Evolutionary conservation across 2,329 filamentous ascomycete species (phyloP), one percentile per base, ranked within the genome.

Genomic region (Fusarium nygamai): DNA sequence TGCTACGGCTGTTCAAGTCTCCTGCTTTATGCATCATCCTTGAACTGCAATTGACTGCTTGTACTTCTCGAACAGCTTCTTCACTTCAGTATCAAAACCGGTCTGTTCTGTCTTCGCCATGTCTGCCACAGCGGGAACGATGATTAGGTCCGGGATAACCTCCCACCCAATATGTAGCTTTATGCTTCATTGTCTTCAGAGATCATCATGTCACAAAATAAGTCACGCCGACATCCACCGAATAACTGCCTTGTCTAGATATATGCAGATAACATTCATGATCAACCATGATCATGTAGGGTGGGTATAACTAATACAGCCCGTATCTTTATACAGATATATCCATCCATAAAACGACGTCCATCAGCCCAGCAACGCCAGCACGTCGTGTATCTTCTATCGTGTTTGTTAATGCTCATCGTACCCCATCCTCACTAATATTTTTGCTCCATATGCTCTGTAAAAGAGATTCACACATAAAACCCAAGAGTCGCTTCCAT

Each of bases 341-440:
- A 61, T 53, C 31, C 46, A 64, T 53, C 27, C 58, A 46, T 33
- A 29, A 53, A 39, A 54, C 24, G 48, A 17, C 34, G n/a, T 41
- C 48, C 50, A 34, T 31, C 53, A 59, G 33, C 46, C 59, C n/a
- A 48, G 29, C 54, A 65, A 74, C 71, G 63, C 71, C 71, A 6
- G 11, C 34, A 61, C 31, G 38, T 51, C 53, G 46, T 70, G 43
- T 74, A 59, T 73, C 67, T 34, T 73, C 61, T 74, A 69, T 68
- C 48, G 19, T 57, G 38, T 56, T 59, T 61, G 41, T 36, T 19
- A 63, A 73, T 72, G 71, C 68, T 68, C 47, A n/a, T 33, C 47
- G 36, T 48, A 16, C 53, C 34, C 48, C 29, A 44, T 44, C 33
- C 29, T 36, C 43, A 34, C 50, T 43, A 17, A 59, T 41, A 36